Percentiles rank a stretch among this genome's conserved stretches.
Conservation (phyloP, 1,284 basidiomycete species). For the Fistulinella staudtii region DNA sequence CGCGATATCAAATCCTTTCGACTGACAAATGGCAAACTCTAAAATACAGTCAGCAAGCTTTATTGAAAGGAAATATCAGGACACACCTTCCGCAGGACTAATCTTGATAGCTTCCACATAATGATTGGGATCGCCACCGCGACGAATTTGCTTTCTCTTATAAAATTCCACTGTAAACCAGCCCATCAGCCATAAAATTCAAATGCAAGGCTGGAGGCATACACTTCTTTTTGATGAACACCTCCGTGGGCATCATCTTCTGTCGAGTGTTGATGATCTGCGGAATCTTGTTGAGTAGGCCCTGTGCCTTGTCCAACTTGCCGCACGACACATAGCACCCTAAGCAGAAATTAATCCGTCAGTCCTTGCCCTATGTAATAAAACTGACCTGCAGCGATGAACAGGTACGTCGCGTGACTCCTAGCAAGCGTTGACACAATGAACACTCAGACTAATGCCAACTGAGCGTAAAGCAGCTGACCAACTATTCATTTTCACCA, state of each 20-base stretch:
- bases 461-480: constrained; percentile 25
- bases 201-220: background rate
- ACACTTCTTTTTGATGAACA: constrained; percentile 71
- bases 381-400: constrained; percentile 58
- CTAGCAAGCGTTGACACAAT: constrained; percentile 31
- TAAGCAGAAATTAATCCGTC: constrained; percentile 17
- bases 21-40: constrained; percentile 62
- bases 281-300: constrained; percentile 60
- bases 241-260: constrained; percentile 69
- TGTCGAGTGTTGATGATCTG: constrained; percentile 55
- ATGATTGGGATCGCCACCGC: constrained; percentile 46
- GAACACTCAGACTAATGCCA: background rate
- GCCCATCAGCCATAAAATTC: background rate
- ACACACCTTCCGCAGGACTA: constrained; percentile 63
- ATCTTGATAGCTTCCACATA: constrained; percentile 58
- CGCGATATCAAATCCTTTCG: background rate
- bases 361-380: background rate
- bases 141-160: constrained; percentile 56
- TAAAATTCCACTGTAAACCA: constrained; percentile 64
- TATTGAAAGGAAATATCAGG: background rate
- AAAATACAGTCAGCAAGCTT: constrained; percentile 3
- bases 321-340: constrained; percentile 60
- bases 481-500: constrained; percentile 70
- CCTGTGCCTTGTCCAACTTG: constrained; percentile 51
- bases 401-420: constrained; percentile 76